A percentile compares a stretch with the other conserved stretches of the same genome.
These are phyloP conservation scores for Dipodascus geniculatus DNA, from an alignment of 805 yeast species.

Conservation along the genomic window DNA sequence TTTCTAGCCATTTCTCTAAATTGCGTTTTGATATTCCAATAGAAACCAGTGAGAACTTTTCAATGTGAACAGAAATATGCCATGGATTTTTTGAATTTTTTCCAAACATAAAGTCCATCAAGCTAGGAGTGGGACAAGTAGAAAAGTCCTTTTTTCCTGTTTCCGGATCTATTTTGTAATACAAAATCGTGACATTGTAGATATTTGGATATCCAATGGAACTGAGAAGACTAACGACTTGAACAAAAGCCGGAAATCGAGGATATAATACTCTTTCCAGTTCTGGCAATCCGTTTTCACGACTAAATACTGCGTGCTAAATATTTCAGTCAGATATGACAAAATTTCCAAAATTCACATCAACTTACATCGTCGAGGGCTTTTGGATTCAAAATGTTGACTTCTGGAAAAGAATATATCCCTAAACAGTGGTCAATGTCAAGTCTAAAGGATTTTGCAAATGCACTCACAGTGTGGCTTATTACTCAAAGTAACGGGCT, in stretches of 20 bases:
- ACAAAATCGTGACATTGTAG: constrained; percentile 46
- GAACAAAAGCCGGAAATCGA: constrained; percentile 35
- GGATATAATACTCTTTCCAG: constrained; percentile 64
- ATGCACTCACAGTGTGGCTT: constrained; percentile 1
- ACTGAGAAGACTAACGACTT: constrained; percentile 17
- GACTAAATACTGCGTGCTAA: constrained; percentile 44
- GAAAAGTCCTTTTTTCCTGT: constrained; percentile 6
- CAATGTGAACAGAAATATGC: constrained; percentile 12
- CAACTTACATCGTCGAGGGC: constrained; percentile 11
- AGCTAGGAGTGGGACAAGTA: constrained; percentile 5
- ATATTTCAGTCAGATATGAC: constrained; percentile 18
- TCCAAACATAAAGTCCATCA: constrained; percentile 7
- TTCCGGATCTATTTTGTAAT: constrained; percentile 18
- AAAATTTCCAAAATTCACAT: constrained; percentile 4
- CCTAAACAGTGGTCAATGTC: constrained; percentile 39
- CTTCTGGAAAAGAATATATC: constrained; percentile 78
- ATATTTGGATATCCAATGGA: constrained; percentile 22
- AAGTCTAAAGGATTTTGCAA: constrained; percentile 1
- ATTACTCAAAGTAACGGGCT: constrained; percentile 14
- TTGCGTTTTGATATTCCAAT: constrained; percentile 14
- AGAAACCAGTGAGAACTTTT: constrained; percentile 5
- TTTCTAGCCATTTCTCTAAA: constrained; percentile 61
- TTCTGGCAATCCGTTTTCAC: constrained; percentile 47
- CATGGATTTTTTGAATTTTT: constrained; percentile 6
- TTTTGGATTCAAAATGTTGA: constrained; percentile 49